Evolutionary conservation across 2,329 filamentous ascomycete species (phyloP), one percentile per base, ranked within the genome.

Genomic region (Fusarium anguioides): DNA sequence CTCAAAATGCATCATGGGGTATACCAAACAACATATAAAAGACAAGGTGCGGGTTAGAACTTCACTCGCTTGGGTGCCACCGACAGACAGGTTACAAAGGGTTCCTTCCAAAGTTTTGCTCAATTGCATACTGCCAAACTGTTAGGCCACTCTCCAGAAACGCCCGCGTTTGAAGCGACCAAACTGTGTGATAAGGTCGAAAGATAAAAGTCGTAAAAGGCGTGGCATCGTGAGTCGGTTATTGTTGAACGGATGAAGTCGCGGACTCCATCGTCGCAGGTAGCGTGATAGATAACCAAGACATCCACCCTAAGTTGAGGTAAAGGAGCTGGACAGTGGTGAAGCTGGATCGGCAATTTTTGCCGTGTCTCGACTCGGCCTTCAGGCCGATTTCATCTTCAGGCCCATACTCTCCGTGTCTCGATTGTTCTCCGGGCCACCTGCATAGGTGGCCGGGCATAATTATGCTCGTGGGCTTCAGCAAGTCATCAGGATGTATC

Each of bases 221-320:
- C 76, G 69, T 79, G 50, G 71, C 70, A 68, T 79, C 77, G 68
- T 79, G 68, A 74, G 49, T 73, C 68, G 68, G 67, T 61, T 63
- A 47, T 54, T 57, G 61, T 47, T 64, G 44, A 64, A 66, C 55
- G 45, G 39, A 69, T 52, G 56, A 44, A 69, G 60, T 46, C 58
- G 49, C 55, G 27, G 59, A 49, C 48, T 65, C 53, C 39, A 52
- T 55, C 45, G n/a, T 46, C 17, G 18, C 31, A 36, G 21, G 36
- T 14, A 41, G 24, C 20, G 21, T 40, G 21, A 36, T 60, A 9
- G 23, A 33, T 18, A 37, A 31, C 42, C n/a, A 26, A 51, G 31
- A 44, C 21, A 44, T n/a, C 14, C 18, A 36, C 45, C n/a, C 55
- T 27, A 21, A 9, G 12, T 44, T 33, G 10, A 20, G 20, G 21